These are phyloP conservation scores for Lactifluus subvellereus DNA, from an alignment of 768 basidiomycete genomes.

Conservation along the genomic window DNA sequence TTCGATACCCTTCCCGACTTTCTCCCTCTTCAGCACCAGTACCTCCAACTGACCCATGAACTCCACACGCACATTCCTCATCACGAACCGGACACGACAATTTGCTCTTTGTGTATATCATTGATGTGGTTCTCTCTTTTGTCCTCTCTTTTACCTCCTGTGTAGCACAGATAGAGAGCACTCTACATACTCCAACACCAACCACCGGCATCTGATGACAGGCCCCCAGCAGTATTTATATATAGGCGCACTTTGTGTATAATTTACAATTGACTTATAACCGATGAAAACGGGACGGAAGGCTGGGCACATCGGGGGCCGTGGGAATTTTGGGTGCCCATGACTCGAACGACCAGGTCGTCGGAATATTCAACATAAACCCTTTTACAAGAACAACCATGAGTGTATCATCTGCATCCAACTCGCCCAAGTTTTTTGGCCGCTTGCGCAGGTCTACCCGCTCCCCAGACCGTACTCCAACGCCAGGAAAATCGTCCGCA, in stretches of 20 bases:
- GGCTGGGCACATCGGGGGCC: no score
- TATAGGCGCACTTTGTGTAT: conserved; percentile 21
- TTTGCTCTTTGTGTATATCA: conserved; percentile 18
- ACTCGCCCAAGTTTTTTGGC: neutral
- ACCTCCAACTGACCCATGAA: conserved; percentile 1
- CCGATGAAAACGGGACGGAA: neutral
- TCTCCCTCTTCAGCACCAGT: neutral
- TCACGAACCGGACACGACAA: conserved; percentile 8
- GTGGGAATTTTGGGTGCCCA: no score
- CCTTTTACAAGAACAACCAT: neutral
- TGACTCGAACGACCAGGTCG: neutral
- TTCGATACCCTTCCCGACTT: neutral
- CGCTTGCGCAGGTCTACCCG: conserved; percentile 6
- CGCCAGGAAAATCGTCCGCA: neutral
- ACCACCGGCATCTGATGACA: conserved; percentile 9
- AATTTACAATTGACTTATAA: conserved; percentile 23
- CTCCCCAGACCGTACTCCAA: neutral
- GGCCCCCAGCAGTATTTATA: conserved; percentile 20
- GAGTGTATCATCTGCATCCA: neutral
- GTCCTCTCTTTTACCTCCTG: neutral
- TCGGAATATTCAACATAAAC: neutral
- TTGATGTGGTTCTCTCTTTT: conserved; percentile 5
- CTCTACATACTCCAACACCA: conserved; percentile 7
- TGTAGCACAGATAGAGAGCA: conserved; percentile 19
- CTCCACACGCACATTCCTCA: conserved; percentile 2